Percentiles rank a stretch among this genome's conserved stretches.
Conservation (phyloP, 805 yeast genomes). For the Yarrowia sp. region DNA sequence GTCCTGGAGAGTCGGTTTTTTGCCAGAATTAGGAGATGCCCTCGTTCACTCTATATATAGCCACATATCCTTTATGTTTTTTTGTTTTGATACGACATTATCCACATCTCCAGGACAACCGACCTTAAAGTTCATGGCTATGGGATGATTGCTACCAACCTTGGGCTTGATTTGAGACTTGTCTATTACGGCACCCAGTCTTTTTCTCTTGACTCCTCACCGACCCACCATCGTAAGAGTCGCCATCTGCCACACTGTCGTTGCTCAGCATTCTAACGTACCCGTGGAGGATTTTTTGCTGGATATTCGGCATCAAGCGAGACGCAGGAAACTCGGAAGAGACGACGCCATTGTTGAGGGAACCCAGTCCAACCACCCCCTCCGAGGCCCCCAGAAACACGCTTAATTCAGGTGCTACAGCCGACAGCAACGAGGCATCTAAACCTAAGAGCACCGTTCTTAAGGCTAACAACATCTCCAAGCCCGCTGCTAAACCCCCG, state of each 20-base stretch:
- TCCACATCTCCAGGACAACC: slow-evolving; percentile 1
- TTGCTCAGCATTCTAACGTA: slow-evolving; percentile 25
- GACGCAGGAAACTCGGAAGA: slow-evolving; percentile 12
- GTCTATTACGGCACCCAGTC: slow-evolving; percentile 10
- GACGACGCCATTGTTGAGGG: slow-evolving; percentile 20
- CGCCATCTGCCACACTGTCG: slow-evolving; percentile 29
- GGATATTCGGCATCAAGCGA: slow-evolving; percentile 35
- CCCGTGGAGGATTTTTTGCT: slow-evolving; percentile 37
- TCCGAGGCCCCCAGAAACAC: background rate
- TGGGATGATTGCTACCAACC: slow-evolving; percentile 30
- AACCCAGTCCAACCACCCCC: background rate
- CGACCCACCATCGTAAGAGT: slow-evolving; percentile 1
- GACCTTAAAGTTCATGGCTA: slow-evolving; percentile 19
- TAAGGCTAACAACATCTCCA: background rate
- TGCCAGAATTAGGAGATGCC: too few relatives aligned
- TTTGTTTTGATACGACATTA: too few relatives aligned
- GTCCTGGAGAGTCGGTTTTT: too few relatives aligned
- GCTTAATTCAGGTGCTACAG: slow-evolving; percentile 7
- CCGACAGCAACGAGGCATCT: background rate
- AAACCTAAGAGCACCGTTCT: slow-evolving; percentile 2
- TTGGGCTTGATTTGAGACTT: background rate
- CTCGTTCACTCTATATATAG: too few relatives aligned
- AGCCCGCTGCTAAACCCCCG: background rate
- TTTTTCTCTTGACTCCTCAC: slow-evolving; percentile 13
- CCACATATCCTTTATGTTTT: too few relatives aligned